These are phyloP conservation scores for Lachnellula subtilissima DNA, from an alignment of 2,329 filamentous ascomycete genomes.

Conservation along the genomic window DNA sequence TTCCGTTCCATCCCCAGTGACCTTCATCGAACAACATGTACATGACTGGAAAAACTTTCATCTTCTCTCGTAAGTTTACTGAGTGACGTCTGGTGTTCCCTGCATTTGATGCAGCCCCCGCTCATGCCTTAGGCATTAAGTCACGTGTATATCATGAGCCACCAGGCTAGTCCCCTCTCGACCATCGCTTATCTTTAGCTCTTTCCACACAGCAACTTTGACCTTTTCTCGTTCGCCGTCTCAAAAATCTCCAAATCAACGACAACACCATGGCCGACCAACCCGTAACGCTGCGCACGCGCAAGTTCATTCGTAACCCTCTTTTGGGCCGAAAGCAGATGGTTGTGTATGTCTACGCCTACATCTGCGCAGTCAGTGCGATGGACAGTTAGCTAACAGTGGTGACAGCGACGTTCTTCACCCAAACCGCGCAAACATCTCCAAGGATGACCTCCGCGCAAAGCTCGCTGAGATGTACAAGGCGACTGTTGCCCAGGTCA, in stretches of 20 bases:
- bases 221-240: conserved; percentile 5
- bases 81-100: no score
- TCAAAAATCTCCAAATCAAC: conserved; percentile 20
- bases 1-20: conserved; percentile 21
- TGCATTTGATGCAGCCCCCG: no score
- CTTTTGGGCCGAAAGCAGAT: conserved; percentile 99
- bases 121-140: no score
- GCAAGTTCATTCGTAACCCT: conserved; percentile 99
- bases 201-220: background rate
- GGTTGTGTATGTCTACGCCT: conserved; percentile 78
- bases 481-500: conserved; percentile 94
- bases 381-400: conserved; percentile 11
- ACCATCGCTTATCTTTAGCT: background rate
- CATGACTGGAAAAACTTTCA: conserved; percentile 3
- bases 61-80: no score
- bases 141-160: no score
- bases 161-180: no score
- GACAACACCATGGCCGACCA: conserved; percentile 67
- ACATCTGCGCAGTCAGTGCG: conserved; percentile 5
- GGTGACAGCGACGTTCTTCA: conserved; percentile 90
- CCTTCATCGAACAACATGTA: conserved; percentile 12
- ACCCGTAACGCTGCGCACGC: conserved; percentile 84
- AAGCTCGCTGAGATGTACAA: conserved; percentile 98
- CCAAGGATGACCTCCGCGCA: conserved; percentile 95
- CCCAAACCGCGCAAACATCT: conserved; percentile 96